Conservation (phyloP, 352 stramenopile species). For the Phytophthora megakarya region DNA sequence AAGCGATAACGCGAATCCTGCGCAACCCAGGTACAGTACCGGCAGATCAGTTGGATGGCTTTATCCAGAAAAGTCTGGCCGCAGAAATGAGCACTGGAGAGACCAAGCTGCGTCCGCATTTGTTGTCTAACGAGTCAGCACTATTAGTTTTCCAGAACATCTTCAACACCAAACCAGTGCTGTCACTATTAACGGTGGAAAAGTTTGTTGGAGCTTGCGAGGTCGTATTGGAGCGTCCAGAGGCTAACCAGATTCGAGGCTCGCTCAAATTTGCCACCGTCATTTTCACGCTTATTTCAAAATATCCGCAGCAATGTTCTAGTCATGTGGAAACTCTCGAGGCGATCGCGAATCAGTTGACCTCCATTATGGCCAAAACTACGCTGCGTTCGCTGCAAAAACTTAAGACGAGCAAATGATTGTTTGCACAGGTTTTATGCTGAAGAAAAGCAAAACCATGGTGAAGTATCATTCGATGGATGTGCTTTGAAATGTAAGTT, state of each 20-base stretch:
- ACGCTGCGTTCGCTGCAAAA: conserved; percentile 70
- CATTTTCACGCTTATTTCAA: conserved; percentile 69
- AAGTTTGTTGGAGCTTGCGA: conserved; percentile 53
- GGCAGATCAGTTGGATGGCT: conserved; percentile 51
- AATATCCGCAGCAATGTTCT: conserved; percentile 57
- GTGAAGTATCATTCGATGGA: neutral
- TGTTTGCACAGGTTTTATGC: neutral
- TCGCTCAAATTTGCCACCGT: conserved; percentile 70
- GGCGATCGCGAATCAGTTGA: conserved; percentile 47
- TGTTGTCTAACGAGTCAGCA: conserved; percentile 67
- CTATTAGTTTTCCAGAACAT: conserved; percentile 80
- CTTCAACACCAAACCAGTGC: conserved; percentile 58
- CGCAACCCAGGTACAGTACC: conserved; percentile 50
- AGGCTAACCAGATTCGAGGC: conserved; percentile 35
- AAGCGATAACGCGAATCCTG: conserved; percentile 73
- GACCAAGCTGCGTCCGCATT: conserved; percentile 24
- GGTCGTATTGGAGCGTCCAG: conserved; percentile 40
- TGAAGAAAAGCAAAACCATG: conserved; percentile 4
- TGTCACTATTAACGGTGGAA: conserved; percentile 54
- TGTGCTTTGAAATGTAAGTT: conserved; percentile 4
- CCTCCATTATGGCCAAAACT: conserved; percentile 68
- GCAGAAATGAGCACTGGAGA: neutral
- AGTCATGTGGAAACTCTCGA: conserved; percentile 52
- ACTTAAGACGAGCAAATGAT: conserved; percentile 48
- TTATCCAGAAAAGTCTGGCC: conserved; percentile 45